Evolutionary conservation across 768 basidiomycete species (phyloP).

Genomic region (Pleurotus ostreatus): DNA sequence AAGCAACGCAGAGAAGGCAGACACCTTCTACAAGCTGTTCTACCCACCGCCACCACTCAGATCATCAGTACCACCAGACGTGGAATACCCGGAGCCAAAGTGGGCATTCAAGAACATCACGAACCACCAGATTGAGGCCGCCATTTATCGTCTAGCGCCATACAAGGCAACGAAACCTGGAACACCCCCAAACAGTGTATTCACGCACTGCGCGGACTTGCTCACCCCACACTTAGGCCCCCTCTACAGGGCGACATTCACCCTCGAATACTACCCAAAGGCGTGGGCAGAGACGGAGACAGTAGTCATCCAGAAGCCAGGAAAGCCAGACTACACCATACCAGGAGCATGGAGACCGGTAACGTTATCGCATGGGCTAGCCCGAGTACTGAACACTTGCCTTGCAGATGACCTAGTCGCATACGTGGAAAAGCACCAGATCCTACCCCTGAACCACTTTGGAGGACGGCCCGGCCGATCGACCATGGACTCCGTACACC

Average conservation of each 20-base stretch:
- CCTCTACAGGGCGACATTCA: constrained; percentile 24
- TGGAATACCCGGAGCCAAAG: constrained; percentile 10
- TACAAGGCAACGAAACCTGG: constrained; percentile 25
- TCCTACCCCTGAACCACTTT: constrained; percentile 23
- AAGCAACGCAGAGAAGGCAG: constrained; percentile 7
- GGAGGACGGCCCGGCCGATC: constrained; percentile 24
- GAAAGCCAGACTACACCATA: too few species aligned
- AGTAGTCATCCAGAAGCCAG: constrained; percentile 17
- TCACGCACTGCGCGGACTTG: constrained; percentile 10
- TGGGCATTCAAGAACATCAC: constrained; percentile 5
- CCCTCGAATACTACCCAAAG: constrained; percentile 21
- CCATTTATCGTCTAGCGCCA: constrained; percentile 14
- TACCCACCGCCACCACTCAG: constrained; percentile 11
- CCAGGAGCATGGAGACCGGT: too few species aligned
- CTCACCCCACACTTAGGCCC: constrained; percentile 13
- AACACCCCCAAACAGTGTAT: constrained; percentile 17
- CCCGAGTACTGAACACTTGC: constrained; percentile 6
- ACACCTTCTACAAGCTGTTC: background rate
- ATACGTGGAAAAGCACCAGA: constrained; percentile 12
- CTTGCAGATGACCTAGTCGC: constrained; percentile 13
- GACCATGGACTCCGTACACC: constrained; percentile 24
- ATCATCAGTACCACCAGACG: constrained; percentile 2
- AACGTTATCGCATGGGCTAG: constrained; percentile 18
- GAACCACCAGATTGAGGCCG: background rate
- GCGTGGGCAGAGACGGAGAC: constrained; percentile 23